Evolutionary conservation across 2,329 filamentous ascomycete genomes (phyloP), one percentile per base, ranked within the genome.

Genomic region (Diplodia intermedia): DNA sequence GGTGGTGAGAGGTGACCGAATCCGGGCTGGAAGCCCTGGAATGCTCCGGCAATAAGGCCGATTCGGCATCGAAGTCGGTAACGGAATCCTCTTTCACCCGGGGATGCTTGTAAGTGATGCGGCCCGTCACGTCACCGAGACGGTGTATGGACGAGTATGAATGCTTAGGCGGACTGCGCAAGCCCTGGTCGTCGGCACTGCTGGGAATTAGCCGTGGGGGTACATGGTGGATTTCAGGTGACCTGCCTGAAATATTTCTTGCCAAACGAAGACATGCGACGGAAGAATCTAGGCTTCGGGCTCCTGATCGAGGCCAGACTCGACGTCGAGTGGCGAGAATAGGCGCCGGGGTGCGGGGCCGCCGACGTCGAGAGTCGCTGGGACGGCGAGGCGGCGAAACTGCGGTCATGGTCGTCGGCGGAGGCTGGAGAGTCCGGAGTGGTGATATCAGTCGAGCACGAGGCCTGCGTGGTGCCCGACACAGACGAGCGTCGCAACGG

Each of bases 381-480:
- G 7, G 65, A 20, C 43, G 54, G 54, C 65, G 55, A 52, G 12
- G 40, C 38, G 18, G 38, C 31, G 26, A 57, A 57, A 67, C 43
- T 14, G 20, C 65, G 57, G 26, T 68, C 66, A 15, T 29, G 57
- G 18, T 57, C 52, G 66, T 68, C 66, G 49, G 40, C 29, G 12
- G 66, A 63, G 38, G 49, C 52, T 20, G 60, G 57, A 12, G 66
- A 68, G 26, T 63, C 57, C 31, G 66, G 57, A n/a, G 66, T 55
- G 40, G 57, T 68, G 47, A 68, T 40, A 40, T 65, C 66, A 50
- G 57, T 57, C 33, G 66, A 65, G 57, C 60, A 68, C 15, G 66
- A 68, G 31, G 57, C 60, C 43, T 68, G 66, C 18, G 66, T 68
- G 60, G 56, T 60, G 50, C 57, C 66, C 18, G 66, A 68, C 33